Conservation (phyloP, 345 rosid genomes). For the Erucastrum elatum region DNA sequence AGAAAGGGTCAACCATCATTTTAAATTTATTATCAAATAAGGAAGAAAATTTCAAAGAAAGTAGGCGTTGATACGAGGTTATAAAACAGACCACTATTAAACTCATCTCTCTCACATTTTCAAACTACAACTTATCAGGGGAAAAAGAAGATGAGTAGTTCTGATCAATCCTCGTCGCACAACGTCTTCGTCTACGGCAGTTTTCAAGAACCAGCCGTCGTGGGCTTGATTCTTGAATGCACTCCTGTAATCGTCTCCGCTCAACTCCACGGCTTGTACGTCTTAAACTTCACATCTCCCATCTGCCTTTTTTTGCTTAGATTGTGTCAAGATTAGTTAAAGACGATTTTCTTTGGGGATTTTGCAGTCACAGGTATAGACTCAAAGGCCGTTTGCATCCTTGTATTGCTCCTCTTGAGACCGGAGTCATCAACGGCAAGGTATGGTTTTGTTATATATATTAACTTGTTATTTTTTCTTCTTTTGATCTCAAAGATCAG, state of each 20-base stretch:
- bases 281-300: background rate
- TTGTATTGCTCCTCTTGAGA: constrained; percentile 63
- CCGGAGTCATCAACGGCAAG: constrained; percentile 54
- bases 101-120: background rate
- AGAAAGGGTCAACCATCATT: background rate
- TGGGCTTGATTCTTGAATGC: constrained; percentile 60
- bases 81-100: background rate
- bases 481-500: background rate
- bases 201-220: constrained; percentile 74
- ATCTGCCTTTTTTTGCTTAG: background rate
- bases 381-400: constrained; percentile 86
- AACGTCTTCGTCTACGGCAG: constrained; percentile 89
- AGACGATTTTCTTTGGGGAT: background rate
- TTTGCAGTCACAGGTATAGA: constrained; percentile 74
- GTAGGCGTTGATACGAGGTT: background rate
- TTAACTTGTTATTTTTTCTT: background rate
- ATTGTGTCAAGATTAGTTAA: background rate
- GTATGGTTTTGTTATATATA: constrained; percentile 28
- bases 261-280: constrained; percentile 62
- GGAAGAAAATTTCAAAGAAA: background rate
- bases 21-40: background rate
- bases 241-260: constrained; percentile 69
- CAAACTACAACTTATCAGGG: background rate
- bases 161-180: constrained; percentile 28
- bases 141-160: background rate